These are phyloP conservation scores for Exophiala phaeomuriformis DNA, from an alignment of 2,329 filamentous ascomycete genomes.

Conservation along the genomic window DNA sequence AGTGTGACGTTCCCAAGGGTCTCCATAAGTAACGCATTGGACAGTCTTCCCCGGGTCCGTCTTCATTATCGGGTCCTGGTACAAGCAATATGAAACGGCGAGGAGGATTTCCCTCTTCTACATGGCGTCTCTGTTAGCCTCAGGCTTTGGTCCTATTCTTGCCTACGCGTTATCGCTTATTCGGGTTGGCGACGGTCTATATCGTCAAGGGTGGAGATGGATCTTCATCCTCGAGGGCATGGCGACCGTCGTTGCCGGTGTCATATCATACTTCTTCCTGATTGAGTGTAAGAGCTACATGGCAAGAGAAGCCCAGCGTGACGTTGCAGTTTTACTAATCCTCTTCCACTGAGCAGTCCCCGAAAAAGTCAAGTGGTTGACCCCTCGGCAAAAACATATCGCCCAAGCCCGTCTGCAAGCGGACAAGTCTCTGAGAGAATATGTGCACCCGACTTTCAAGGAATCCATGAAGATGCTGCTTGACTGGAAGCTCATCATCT, in stretches of 20 bases:
- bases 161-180: slow-evolving; percentile 37
- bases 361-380: slow-evolving; percentile 31
- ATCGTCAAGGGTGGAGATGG: slow-evolving; percentile 7
- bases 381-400: slow-evolving; percentile 16
- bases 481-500: slow-evolving; percentile 19
- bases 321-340: no score
- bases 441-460: slow-evolving; percentile 24
- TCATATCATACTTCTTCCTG: slow-evolving; percentile 31
- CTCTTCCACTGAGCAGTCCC: slow-evolving; percentile 21
- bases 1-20: no score
- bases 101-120: slow-evolving; percentile 43
- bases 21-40: no score
- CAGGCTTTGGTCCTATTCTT: slow-evolving; percentile 43
- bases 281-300: slow-evolving; percentile 28
- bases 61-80: slow-evolving; percentile 16
- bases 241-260: slow-evolving; percentile 24
- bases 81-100: slow-evolving; percentile 30
- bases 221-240: slow-evolving; percentile 24
- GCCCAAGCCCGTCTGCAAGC: slow-evolving; percentile 2
- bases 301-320: no score
- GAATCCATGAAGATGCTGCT: slow-evolving; percentile 10
- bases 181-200: slow-evolving; percentile 13
- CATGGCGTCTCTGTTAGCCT: slow-evolving; percentile 41
- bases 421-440: slow-evolving; percentile 5
- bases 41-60: slow-evolving; percentile 53